Evolutionary conservation across 129 eudicot species (phyloP), one percentile per base, ranked within the genome.

Genomic region (Artemisia argyi): DNA sequence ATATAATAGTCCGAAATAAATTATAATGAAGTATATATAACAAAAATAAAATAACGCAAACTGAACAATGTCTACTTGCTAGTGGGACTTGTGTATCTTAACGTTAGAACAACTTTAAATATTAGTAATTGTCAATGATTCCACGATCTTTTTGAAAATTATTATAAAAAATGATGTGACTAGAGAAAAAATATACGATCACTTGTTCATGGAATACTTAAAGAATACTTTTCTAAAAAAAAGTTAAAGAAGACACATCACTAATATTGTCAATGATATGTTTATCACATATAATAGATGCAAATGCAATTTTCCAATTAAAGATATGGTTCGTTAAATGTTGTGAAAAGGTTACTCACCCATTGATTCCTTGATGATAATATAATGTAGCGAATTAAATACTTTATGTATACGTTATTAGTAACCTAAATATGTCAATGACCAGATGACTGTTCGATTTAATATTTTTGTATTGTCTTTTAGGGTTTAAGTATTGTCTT

Each of bases 71-170:
- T 26, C 30, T 26, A 42, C 20, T 47, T 66, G 18, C 42, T 47
- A 47, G 71, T 47, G 71, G 71, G 17, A 47, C 71, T 66, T 26
- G 30, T 47, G 57, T 46, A 65, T 44, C 70, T 55, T 46, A 66
- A 65, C 13, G 54, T 18, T 0, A 66, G 56, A 66, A 66, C 57
- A 66, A 20, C 71, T 66, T 66, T 66, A 46, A 12, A 3, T 2
- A 47, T 66, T 66, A 26, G 20, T 17, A 46, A 26, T 26, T 66
- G 57, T 66, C 35, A 47, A 66, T 66, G 57, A 66, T 66, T 66
- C 58, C 71, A 49, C 22, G 48, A 18, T 11, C 39, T 65, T 65
- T 65, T 2, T 54, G 59, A 4, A 54, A 54, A 15, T 3, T 54
- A 54, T 11, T 10, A 2, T 17, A 26, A 26, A 26, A 39, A 65